phyloP scores from a whole-genome alignment of 2,329 filamentous ascomycete genomes.

The Aspergillus oerlinghausenensis region DNA sequence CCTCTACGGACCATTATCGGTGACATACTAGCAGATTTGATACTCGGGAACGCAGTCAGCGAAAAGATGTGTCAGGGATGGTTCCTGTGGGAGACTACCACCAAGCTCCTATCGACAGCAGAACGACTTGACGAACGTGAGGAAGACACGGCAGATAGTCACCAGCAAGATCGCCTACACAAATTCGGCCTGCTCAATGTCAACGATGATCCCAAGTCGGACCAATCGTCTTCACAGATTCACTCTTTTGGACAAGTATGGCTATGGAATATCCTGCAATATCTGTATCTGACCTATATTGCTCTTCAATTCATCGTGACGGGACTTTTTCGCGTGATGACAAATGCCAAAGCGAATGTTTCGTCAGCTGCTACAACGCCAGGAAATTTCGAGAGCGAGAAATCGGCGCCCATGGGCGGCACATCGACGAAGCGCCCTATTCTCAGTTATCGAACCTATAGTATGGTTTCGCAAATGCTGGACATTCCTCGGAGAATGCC shows the following conservation, averaged over 20 bases:
- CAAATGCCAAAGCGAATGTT: slow-evolving; percentile 51
- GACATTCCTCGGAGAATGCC: slow-evolving; percentile 80
- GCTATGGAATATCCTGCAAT: slow-evolving; percentile 52
- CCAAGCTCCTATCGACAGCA: slow-evolving; percentile 59
- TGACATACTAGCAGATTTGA: slow-evolving; percentile 85
- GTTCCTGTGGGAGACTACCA: slow-evolving; percentile 80
- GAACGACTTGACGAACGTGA: slow-evolving; percentile 19
- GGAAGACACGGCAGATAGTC: slow-evolving; percentile 28
- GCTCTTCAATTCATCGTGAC: slow-evolving; percentile 62
- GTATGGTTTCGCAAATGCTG: slow-evolving; percentile 66
- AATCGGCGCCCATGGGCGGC: slow-evolving; percentile 25
- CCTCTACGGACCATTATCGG: slow-evolving; percentile 78
- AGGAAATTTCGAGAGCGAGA: slow-evolving; percentile 23
- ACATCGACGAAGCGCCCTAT: slow-evolving; percentile 54
- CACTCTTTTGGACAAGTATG: slow-evolving; percentile 35
- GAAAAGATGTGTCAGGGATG: slow-evolving; percentile 80
- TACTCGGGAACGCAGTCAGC: slow-evolving; percentile 75
- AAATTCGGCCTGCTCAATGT: slow-evolving; percentile 53
- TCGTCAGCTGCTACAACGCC: slow-evolving; percentile 21
- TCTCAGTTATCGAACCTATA: slow-evolving; percentile 71
- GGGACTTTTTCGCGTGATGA: slow-evolving; percentile 63
- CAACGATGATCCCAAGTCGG: slow-evolving; percentile 21
- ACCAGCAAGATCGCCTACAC: slow-evolving; percentile 45
- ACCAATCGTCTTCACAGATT: slow-evolving; percentile 23
- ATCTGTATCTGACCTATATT: slow-evolving; percentile 51